Percentiles rank a stretch among this genome's conserved stretches.
These are phyloP conservation scores for Phaeoacremonium minimum DNA, from an alignment of 2,329 filamentous ascomycete genomes.

Conservation along the genomic window DNA sequence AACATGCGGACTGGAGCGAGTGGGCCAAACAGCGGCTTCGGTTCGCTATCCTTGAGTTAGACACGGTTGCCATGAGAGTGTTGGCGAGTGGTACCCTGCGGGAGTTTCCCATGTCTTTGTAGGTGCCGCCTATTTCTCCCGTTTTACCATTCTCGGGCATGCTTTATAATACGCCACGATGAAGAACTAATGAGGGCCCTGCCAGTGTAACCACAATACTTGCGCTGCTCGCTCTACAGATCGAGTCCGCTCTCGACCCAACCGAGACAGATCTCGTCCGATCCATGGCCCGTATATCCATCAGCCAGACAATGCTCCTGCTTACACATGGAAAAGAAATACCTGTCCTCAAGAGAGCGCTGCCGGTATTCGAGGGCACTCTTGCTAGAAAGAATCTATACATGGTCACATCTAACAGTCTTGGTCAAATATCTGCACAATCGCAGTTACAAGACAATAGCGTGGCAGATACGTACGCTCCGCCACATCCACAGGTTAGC, in stretches of 20 bases:
- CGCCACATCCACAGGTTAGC: slow-evolving; percentile 10
- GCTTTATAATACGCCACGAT: neutral
- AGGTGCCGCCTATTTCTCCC: slow-evolving; percentile 10
- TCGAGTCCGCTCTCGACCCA: slow-evolving; percentile 16
- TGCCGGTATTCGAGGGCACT: slow-evolving; percentile 16
- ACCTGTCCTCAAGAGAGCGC: slow-evolving; percentile 15
- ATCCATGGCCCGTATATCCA: slow-evolving; percentile 18
- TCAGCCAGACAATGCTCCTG: slow-evolving; percentile 17
- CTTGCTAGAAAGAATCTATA: slow-evolving; percentile 16
- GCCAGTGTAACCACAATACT: slow-evolving; percentile 15
- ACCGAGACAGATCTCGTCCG: slow-evolving; percentile 16
- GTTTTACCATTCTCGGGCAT: slow-evolving; percentile 3
- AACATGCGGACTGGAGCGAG: slow-evolving; percentile 14
- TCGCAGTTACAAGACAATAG: slow-evolving; percentile 13
- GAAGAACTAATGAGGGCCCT: slow-evolving; percentile 9
- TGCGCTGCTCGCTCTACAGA: slow-evolving; percentile 16
- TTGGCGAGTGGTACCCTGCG: slow-evolving; percentile 15
- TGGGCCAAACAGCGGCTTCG: slow-evolving; percentile 15
- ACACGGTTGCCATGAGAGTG: slow-evolving; percentile 16
- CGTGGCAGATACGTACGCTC: slow-evolving; percentile 12
- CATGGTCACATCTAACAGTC: slow-evolving; percentile 11
- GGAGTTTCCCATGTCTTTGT: slow-evolving; percentile 16
- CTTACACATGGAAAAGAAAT: slow-evolving; percentile 16
- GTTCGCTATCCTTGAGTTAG: slow-evolving; percentile 15
- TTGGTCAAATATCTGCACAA: slow-evolving; percentile 10